These are phyloP conservation scores for Naganishia vaughanmartiniae DNA, from an alignment of 768 basidiomycete species.

Conservation along the genomic window DNA sequence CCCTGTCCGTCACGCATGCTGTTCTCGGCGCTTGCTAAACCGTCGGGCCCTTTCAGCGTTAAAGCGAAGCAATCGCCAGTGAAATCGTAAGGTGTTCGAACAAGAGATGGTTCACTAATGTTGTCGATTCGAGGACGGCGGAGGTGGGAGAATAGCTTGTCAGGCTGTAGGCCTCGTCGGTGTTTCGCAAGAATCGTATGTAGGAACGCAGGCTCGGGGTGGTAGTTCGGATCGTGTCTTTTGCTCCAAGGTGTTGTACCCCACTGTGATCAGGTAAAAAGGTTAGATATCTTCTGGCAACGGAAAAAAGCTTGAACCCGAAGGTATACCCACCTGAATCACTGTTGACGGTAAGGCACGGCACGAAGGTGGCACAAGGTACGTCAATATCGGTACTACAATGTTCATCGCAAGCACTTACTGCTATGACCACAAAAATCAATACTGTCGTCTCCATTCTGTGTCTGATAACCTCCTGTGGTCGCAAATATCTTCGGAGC, in stretches of 20 bases:
- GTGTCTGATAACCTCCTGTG: slow-evolving; percentile 45
- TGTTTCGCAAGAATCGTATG: slow-evolving; percentile 54
- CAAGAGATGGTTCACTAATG: slow-evolving; percentile 40
- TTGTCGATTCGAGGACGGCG: slow-evolving; percentile 42
- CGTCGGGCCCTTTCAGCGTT: slow-evolving; percentile 46
- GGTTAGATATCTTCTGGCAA: not conserved
- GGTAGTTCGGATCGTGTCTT: slow-evolving; percentile 35
- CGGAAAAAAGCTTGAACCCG: not conserved
- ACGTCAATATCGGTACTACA: not conserved
- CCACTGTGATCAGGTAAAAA: slow-evolving; percentile 31
- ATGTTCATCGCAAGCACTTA: slow-evolving; percentile 23
- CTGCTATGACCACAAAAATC: slow-evolving; percentile 52
- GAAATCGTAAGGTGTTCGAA: slow-evolving; percentile 43
- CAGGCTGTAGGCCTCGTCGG: slow-evolving; percentile 38
- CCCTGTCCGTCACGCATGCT: slow-evolving; percentile 45
- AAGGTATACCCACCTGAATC: slow-evolving; percentile 13
- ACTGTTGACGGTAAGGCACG: not conserved
- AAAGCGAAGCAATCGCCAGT: slow-evolving; percentile 47
- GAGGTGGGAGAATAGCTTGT: slow-evolving; percentile 47
- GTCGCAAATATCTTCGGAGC: slow-evolving; percentile 47
- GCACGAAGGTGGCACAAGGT: not conserved
- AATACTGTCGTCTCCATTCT: slow-evolving; percentile 40
- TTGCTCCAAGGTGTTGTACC: slow-evolving; percentile 44
- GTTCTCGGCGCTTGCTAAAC: slow-evolving; percentile 35
- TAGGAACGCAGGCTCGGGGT: slow-evolving; percentile 50